Evolutionary conservation across 306 rosid species (phyloP), one percentile per base, ranked within the genome.

Genomic region (Senna tora): DNA sequence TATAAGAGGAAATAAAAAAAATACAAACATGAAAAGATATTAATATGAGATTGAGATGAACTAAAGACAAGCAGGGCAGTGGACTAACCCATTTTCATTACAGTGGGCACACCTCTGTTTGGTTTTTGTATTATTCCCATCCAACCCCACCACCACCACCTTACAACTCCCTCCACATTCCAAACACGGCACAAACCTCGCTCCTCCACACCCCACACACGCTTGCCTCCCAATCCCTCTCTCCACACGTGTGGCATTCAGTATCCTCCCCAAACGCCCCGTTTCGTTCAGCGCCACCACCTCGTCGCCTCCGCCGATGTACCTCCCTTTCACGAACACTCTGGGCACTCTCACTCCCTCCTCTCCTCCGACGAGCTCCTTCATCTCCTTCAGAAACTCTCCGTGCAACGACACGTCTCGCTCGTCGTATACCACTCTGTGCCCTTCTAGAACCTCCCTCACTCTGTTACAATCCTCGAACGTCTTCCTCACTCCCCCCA

Each of bases 371-470:
- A 80, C 0, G 33, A 93, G 7, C n/a, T 77, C 89, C 78, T 83
- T 90, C 59, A 90, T 25, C 77, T 93, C 96, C 32, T 55, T 74
- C 67, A 84, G 64, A 20, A 85, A 93, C 80, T 67, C 92, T 0
- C 88, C 90, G 67, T 93, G 97, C 3, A 93, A 62, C 30, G 98
- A 73, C 80, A 93, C 98, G 89, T 93, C 97, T 2, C 98, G 66
- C 92, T 93, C 98, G 63, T 93, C 97, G 50, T 77, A 76, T 25
- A 83, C 88, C 59, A 91, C 89, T 15, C 81, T 54, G 41, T 87
- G 93, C 20, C 60, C 52, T 36, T 93, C 97, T 68, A 93, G 51
- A 5, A 93, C 39, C 10, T 87, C 70, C 32, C 85, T 79, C 62
- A 86, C 97, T 2, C 71, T 59, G 62, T 79, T 84, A 47, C 98